Conservation (phyloP, 192 early-diverging fungal genomes). For the Oehlia diaphana region DNA sequence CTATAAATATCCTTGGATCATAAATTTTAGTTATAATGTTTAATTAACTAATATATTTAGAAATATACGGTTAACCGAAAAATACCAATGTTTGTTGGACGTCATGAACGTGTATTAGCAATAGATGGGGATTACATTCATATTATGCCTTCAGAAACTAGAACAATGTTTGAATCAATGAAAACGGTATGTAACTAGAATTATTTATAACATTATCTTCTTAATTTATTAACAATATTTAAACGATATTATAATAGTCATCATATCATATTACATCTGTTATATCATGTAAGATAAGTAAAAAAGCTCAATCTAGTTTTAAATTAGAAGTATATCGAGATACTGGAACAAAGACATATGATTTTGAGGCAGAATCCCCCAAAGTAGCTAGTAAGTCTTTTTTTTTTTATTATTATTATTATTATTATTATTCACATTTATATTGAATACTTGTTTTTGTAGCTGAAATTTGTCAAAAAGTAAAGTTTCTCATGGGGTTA, state of each 20-base stretch:
- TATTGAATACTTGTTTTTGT: not conserved
- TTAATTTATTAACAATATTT: conserved; percentile 18
- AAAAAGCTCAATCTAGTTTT: conserved; percentile 67
- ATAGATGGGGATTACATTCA: conserved; percentile 95
- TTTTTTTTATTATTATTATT: not conserved
- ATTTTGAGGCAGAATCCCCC: conserved; percentile 71
- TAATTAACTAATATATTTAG: conserved; percentile 32
- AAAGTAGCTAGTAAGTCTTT: conserved; percentile 58
- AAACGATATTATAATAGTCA: conserved; percentile 33
- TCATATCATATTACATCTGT: conserved; percentile 68
- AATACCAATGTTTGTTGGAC: conserved; percentile 80
- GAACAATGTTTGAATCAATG: conserved; percentile 76
- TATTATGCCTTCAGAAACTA: conserved; percentile 78
- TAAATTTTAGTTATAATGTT: not conserved
- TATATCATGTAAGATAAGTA: conserved; percentile 66
- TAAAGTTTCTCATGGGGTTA: conserved; percentile 5
- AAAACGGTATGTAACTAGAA: conserved; percentile 63
- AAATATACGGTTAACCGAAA: conserved; percentile 86
- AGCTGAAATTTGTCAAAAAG: conserved; percentile 21
- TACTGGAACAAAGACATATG: conserved; percentile 71
- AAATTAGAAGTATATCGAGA: conserved; percentile 66
- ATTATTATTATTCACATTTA: not conserved
- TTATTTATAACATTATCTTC: not conserved
- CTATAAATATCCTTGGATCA: too few species aligned
- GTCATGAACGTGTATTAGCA: conserved; percentile 81